Percentiles rank a stretch among this genome's conserved stretches.
phyloP scores from a whole-genome alignment of 2,329 filamentous ascomycete genomes.

The Scedosporium dehoogii region DNA sequence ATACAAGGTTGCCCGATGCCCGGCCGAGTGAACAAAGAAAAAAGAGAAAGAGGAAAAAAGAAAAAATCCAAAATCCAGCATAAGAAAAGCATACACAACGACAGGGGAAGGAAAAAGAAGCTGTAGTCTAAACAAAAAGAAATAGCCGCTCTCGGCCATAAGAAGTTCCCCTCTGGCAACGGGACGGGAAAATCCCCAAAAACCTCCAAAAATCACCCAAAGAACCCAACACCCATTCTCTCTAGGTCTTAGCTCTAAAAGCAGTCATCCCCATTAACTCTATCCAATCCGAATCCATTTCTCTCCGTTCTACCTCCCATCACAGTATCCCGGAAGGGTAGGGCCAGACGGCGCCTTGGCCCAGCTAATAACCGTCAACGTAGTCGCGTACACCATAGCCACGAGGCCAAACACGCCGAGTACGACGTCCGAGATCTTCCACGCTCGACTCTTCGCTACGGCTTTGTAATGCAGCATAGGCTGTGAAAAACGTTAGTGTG shows the following conservation, averaged over 20 bases:
- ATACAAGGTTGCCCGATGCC: not conserved
- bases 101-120: not conserved
- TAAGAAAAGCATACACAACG: not conserved
- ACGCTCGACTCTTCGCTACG: conserved; percentile 58
- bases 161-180: not conserved
- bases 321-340: conserved; percentile 43
- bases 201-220: too few relatives aligned
- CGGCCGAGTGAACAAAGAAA: not conserved
- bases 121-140: not conserved
- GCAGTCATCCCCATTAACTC: not conserved
- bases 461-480: conserved; percentile 82
- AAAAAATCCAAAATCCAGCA: not conserved
- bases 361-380: conserved; percentile 82
- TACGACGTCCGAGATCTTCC: conserved; percentile 61
- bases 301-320: conserved; percentile 19
- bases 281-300: too few relatives aligned
- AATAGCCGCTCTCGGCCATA: not conserved
- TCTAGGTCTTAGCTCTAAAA: not conserved
- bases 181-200: not conserved
- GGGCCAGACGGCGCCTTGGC: conserved; percentile 42
- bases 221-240: not conserved
- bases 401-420: conserved; percentile 75
- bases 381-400: conserved; percentile 88
- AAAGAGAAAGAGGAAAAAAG: not conserved
- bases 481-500: conserved; percentile 32